phyloP scores from a whole-genome alignment of 2,329 filamentous ascomycete genomes.

The Fusarium sp. region DNA sequence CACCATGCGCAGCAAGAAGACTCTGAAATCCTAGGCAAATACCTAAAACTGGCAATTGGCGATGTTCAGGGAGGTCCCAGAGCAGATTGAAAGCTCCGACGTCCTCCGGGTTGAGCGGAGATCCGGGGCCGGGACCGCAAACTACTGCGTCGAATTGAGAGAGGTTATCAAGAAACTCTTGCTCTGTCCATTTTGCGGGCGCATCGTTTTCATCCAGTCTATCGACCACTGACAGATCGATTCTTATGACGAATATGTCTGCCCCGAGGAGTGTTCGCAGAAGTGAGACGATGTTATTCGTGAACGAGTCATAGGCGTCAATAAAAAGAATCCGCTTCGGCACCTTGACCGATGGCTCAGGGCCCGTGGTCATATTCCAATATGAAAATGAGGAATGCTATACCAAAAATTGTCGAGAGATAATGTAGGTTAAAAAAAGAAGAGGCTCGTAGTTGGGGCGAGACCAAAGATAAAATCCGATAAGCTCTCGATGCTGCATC shows the following conservation, averaged over 20 bases:
- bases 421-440: not conserved
- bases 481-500: conserved; percentile 23
- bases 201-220: conserved; percentile 15
- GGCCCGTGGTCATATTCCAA: conserved; percentile 40
- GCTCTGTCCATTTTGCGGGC: conserved; percentile 56
- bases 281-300: conserved; percentile 91
- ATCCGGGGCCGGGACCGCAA: conserved; percentile 90
- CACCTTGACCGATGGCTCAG: conserved; percentile 25
- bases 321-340: conserved; percentile 79
- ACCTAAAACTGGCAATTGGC: conserved; percentile 81
- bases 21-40: conserved; percentile 93
- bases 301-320: conserved; percentile 97
- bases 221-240: conserved; percentile 64
- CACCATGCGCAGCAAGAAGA: conserved; percentile 76
- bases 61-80: conserved; percentile 73
- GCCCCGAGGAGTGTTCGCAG: conserved; percentile 77
- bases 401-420: not conserved
- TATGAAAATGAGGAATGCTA: not conserved
- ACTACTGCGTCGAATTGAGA: conserved; percentile 83
- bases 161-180: conserved; percentile 57
- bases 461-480: not conserved
- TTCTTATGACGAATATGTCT: conserved; percentile 65
- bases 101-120: conserved; percentile 77
- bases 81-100: conserved; percentile 84
- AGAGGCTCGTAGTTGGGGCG: not conserved